Evolutionary conservation across 805 yeast genomes (phyloP), one percentile per base, ranked within the genome.

Genomic region (Starmerella vaccinii): DNA sequence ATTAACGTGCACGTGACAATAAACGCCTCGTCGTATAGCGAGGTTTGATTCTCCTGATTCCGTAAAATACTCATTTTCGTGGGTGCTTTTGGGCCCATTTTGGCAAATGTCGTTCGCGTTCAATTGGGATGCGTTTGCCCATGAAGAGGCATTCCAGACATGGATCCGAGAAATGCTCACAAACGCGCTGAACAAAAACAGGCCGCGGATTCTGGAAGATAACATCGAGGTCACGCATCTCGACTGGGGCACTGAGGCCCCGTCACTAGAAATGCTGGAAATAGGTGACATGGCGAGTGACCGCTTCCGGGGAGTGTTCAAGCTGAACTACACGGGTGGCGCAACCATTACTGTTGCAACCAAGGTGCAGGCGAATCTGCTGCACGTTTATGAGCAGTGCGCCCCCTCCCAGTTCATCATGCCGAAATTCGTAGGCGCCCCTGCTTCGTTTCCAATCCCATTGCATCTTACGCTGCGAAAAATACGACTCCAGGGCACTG

Each of bases 281-380:
- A 81, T 84, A 56, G 95, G 95, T 5, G 95, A 85, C 62, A 66
- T 85, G 30, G 92, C 80, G 6, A 71, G 70, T 24, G 92, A 84
- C 65, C 68, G 84, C 54, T 85, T 84, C 61, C 71, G 92, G 51
- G 94, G 95, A 1, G 85, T 84, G 19, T 85, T 84, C 71, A 84
- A 84, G 59, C 74, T 84, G 54, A 78, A 76, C 58, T 84, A 85
- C 63, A 70, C 72, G 43, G 95, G 95, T 2, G 86, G 82, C 63
- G 85, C 87, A 18, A 77, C 77, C 49, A 76, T 84, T 49, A 81
- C 88, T 1, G 71, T 85, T 47, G 82, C 79, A 49, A 84, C 94
- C 0, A 79, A 81, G 50, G 86, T 87, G 13, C 88, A 85, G 65
- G 95, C 95, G 1, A 86, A 86, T 65, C 83, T 92, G 6, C 69